phyloP scores from a whole-genome alignment of 345 rosid genomes.

The Hevea brasiliensis region DNA sequence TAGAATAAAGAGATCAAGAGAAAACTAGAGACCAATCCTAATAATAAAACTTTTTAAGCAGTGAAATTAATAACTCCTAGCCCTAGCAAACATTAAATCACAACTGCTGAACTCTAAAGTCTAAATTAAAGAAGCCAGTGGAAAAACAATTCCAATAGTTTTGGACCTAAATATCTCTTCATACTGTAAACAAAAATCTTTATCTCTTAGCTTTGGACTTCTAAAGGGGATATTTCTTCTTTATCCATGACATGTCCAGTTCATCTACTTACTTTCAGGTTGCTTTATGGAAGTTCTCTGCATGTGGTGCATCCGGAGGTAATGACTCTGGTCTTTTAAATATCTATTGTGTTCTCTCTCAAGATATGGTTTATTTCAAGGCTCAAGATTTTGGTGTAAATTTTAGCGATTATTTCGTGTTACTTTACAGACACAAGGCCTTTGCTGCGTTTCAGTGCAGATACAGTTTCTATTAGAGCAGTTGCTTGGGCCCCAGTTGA shows the following conservation, averaged over 20 bases:
- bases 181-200: background rate
- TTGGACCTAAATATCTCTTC: background rate
- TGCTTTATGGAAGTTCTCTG: conserved; percentile 90
- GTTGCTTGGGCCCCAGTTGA: conserved; percentile 86
- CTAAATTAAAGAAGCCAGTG: no score
- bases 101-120: background rate
- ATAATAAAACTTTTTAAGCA: background rate
- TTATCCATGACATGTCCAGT: background rate
- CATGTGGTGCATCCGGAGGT: conserved; percentile 54
- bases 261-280: conserved; percentile 46
- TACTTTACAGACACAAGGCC: conserved; percentile 77
- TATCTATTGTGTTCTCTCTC: background rate
- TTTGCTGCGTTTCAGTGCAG: conserved; percentile 79
- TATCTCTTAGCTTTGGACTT: background rate
- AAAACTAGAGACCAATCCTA: background rate
- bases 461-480: conserved; percentile 75
- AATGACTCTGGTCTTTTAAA: conserved; percentile 14
- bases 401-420: background rate
- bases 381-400: background rate
- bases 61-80: background rate
- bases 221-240: conserved; percentile 3
- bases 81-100: background rate
- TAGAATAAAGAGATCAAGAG: background rate
- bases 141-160: background rate
- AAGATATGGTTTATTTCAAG: background rate